Percentiles rank a stretch among this genome's conserved stretches.
Conservation (phyloP, 2,329 filamentous ascomycete species). For the Aspergillus sp. region DNA sequence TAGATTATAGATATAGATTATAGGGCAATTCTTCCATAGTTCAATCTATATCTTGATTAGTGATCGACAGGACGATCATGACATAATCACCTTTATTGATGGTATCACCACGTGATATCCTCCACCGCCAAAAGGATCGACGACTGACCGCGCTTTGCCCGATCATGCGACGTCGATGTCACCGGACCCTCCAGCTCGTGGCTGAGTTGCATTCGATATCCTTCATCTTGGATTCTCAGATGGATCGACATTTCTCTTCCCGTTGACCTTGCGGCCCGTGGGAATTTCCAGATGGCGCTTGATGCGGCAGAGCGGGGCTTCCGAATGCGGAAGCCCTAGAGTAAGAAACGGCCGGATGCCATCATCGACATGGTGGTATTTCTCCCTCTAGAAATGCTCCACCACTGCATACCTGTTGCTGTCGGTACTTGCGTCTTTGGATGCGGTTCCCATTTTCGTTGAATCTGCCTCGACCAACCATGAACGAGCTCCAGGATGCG, state of each 20-base stretch:
- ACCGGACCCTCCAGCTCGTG: not conserved
- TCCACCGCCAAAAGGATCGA: not conserved
- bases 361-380: slow-evolving; percentile 10
- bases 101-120: not conserved
- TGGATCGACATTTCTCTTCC: not conserved
- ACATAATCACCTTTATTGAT: slow-evolving; percentile 9
- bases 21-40: no score
- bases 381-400: slow-evolving; percentile 1
- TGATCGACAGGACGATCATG: not conserved
- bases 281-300: not conserved
- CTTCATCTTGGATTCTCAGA: not conserved
- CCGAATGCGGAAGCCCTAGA: slow-evolving; percentile 27
- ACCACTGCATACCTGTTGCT: not conserved
- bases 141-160: not conserved
- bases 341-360: slow-evolving; percentile 7
- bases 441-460: slow-evolving; percentile 1
- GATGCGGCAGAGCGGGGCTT: slow-evolving; percentile 22
- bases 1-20: no score
- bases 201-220: not conserved
- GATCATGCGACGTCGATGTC: slow-evolving; percentile 1
- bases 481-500: not conserved
- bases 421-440: not conserved
- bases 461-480: not conserved
- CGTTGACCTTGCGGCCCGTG: not conserved
- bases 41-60: not conserved